These are phyloP conservation scores for Williopsis jadinii DNA, from an alignment of 1,139 yeast species.

Conservation along the genomic window DNA sequence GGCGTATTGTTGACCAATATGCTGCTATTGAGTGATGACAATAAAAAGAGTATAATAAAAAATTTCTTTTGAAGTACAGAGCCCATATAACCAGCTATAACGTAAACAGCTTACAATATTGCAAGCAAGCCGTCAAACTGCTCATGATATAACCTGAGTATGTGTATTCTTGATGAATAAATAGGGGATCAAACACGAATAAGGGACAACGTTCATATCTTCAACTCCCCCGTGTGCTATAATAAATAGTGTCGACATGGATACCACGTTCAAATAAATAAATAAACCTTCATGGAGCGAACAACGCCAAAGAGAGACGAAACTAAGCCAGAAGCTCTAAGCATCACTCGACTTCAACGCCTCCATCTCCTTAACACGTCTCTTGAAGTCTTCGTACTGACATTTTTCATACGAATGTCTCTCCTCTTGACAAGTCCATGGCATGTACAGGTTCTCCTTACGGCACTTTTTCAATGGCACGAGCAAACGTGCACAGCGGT, in stretches of 20 bases:
- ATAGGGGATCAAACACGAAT: neutral
- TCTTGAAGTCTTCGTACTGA: slow-evolving; percentile 73
- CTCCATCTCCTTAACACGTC: slow-evolving; percentile 71
- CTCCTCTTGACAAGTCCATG: slow-evolving; percentile 73
- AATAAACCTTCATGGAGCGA: neutral
- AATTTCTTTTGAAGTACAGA: too few species aligned
- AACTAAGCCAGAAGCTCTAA: too few species aligned
- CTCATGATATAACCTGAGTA: too few species aligned
- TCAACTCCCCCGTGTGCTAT: neutral
- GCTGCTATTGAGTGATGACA: too few species aligned
- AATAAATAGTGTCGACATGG: too few species aligned
- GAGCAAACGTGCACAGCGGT: slow-evolving; percentile 75
- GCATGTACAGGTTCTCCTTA: slow-evolving; percentile 44
- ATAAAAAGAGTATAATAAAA: too few species aligned
- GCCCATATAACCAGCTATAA: too few species aligned
- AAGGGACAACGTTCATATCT: neutral
- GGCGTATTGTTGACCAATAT: too few species aligned
- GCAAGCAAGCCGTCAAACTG: too few species aligned
- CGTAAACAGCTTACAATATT: too few species aligned
- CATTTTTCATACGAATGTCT: slow-evolving; percentile 85
- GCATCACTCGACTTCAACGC: slow-evolving; percentile 29
- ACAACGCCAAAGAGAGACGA: too few species aligned
- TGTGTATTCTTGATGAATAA: slow-evolving; percentile 58
- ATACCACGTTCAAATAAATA: neutral
- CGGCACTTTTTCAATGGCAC: slow-evolving; percentile 61